Base-by-base conservation (phyloP, 192 early-diverging fungal genomes). In the Obelidium mucronatum region DNA sequence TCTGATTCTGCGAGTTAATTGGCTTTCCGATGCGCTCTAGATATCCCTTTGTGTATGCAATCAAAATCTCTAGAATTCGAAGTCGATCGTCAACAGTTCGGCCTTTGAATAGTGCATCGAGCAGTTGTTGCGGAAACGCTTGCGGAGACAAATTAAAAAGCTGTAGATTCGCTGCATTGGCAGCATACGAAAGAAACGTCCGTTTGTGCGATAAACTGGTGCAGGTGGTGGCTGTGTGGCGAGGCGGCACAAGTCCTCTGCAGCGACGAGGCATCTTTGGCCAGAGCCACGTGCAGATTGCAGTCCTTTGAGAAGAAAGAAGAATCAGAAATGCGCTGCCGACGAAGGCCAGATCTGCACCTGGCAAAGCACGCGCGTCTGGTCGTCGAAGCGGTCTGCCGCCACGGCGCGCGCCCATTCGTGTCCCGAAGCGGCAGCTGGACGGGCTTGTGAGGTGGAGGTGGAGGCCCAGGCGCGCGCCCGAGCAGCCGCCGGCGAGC, bases 1-100 rank as follows among this genome's bases (percentile, higher is more conserved):
- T 74, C 34, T 56, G 59, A 40, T 74, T 74, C 13, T 33, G 5
- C 6, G 72, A 63, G 39, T 74, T 74, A 11, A 74, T 35, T 26
- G 72, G 60, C 30, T 39, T 51, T 34, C 48, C 40, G 28, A 19
- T 48, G 40, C 15, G 37, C 6, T 11, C 59, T 26, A 74, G 42
- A 31, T 28, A 74, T 2, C 72, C 58, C 4, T 37, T 24, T 13
- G 33, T 40, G 34, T 44, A 62, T 17, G n/a, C 26, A 42, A 58
- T 22, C 40, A 74, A 24, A 6, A 37, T 59, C 8, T 60, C 13
- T 22, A 74, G 40, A 5, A 74, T 33, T 15, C 24, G 3, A 5
- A 74, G 17, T 5, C 72, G 72, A 28, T 26, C 40, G 2, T 63
- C 30, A 2, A 63, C 6, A 15, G 36, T 11, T 40, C 31, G 37